Evolutionary conservation across 1,284 basidiomycete genomes (phyloP).

Genomic region (Phenoliferia sp.): DNA sequence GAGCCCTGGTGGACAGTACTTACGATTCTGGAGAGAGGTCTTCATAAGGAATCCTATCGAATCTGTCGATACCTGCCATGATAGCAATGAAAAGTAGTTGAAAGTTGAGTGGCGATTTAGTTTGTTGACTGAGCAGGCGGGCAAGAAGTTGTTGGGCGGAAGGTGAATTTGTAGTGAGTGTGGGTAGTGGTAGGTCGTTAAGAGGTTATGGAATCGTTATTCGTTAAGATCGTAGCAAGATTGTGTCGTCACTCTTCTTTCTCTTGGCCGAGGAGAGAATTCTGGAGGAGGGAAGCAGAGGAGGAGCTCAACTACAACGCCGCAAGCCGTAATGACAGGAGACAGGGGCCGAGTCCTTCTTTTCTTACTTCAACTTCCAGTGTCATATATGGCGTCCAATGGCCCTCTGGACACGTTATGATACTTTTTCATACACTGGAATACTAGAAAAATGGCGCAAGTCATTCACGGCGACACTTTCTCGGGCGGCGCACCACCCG

Average conservation of each 20-base stretch:
- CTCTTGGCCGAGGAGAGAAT: background rate
- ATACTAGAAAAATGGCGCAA: background rate
- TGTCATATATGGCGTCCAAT: background rate
- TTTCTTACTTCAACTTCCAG: background rate
- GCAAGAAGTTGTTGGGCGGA: background rate
- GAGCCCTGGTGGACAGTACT: background rate
- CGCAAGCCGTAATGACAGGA: background rate
- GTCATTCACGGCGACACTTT: too few relatives aligned
- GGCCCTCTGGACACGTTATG: background rate
- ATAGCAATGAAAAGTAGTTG: too few relatives aligned
- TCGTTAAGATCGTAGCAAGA: background rate
- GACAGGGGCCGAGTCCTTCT: background rate
- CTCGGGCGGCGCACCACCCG: too few relatives aligned
- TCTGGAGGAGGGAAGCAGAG: background rate
- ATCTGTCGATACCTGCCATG: constrained; percentile 7
- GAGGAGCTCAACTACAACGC: background rate
- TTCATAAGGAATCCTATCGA: constrained; percentile 24
- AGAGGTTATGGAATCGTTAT: background rate
- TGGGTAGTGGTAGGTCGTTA: background rate
- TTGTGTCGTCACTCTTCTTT: too few relatives aligned
- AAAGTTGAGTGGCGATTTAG: background rate
- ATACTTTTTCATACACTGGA: background rate
- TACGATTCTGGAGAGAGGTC: constrained; percentile 20
- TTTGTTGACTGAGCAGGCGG: background rate
- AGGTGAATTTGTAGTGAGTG: background rate